Evolutionary conservation across 129 eudicot genomes (phyloP).

Genomic region (Escallonia rubra): DNA sequence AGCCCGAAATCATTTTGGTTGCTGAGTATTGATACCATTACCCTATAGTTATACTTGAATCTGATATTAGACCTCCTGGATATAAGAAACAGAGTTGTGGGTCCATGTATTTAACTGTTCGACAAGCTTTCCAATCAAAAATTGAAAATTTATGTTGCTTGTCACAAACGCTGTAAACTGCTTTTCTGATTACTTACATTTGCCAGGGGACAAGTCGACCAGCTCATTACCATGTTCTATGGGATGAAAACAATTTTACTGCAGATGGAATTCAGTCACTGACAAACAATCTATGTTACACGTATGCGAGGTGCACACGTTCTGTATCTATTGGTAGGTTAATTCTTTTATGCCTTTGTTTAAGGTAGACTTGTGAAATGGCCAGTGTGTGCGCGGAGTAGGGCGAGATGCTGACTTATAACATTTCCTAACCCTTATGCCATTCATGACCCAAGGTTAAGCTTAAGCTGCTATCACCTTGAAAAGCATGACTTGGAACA

Average conservation of each 20-base stretch:
- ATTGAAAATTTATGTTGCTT: neutral
- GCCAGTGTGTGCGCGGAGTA: neutral
- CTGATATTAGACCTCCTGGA: no score
- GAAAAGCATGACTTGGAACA: no score
- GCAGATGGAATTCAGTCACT: constrained; percentile 66
- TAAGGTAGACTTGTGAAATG: neutral
- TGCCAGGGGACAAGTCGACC: constrained; percentile 71
- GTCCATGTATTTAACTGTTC: no score
- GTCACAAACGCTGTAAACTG: neutral
- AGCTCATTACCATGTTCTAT: constrained; percentile 74
- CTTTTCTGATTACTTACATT: neutral
- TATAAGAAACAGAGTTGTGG: no score
- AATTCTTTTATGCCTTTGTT: neutral
- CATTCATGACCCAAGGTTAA: no score
- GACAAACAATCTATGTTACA: constrained; percentile 71
- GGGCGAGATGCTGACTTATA: no score
- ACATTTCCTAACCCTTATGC: no score
- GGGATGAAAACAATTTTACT: constrained; percentile 73
- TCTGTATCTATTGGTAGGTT: constrained; percentile 66
- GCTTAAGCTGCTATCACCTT: no score
- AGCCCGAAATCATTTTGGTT: no score
- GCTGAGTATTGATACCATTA: no score
- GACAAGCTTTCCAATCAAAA: neutral
- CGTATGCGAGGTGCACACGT: constrained; percentile 74
- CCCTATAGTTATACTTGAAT: no score